Evolutionary conservation across 129 eudicot genomes (phyloP).

Genomic region (Apium graveolens): DNA sequence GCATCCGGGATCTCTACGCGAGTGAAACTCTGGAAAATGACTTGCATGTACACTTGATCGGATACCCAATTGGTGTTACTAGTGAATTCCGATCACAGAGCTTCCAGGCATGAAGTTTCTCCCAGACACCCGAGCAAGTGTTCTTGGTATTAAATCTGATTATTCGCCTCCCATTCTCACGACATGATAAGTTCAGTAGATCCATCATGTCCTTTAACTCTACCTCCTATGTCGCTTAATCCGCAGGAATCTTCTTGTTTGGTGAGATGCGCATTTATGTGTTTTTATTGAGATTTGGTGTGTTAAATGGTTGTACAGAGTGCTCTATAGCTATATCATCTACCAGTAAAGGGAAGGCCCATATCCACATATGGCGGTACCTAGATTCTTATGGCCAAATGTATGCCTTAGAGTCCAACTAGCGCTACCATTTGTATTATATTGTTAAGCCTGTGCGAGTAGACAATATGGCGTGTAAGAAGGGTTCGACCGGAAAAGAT

Average conservation of each 20-base stretch:
- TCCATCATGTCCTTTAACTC: background rate
- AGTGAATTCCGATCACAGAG: slow-evolving; percentile 12
- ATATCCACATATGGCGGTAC: too few relatives aligned
- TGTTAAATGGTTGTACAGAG: too few relatives aligned
- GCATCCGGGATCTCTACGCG: slow-evolving; percentile 21
- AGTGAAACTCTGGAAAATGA: slow-evolving; percentile 17
- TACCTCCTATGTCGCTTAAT: background rate
- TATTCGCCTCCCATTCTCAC: slow-evolving; percentile 21
- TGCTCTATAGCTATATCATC: too few relatives aligned
- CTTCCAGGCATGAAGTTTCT: slow-evolving; percentile 19
- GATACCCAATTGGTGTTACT: slow-evolving; percentile 16
- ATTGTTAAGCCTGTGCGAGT: too few relatives aligned
- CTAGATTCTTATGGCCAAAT: too few relatives aligned
- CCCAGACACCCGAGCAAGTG: slow-evolving; percentile 21
- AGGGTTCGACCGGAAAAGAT: too few relatives aligned
- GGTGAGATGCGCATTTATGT: background rate
- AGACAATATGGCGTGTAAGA: too few relatives aligned
- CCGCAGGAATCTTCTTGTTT: background rate
- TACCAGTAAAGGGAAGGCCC: too few relatives aligned
- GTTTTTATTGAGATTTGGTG: background rate
- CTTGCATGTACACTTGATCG: slow-evolving; percentile 21
- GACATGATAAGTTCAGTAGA: slow-evolving; percentile 3
- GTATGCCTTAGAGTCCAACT: too few relatives aligned
- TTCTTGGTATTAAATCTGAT: slow-evolving; percentile 16
- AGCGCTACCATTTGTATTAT: too few relatives aligned